Conservation (phyloP, 2,329 filamentous ascomycete genomes). For the Rhynchosporium agropyri region DNA sequence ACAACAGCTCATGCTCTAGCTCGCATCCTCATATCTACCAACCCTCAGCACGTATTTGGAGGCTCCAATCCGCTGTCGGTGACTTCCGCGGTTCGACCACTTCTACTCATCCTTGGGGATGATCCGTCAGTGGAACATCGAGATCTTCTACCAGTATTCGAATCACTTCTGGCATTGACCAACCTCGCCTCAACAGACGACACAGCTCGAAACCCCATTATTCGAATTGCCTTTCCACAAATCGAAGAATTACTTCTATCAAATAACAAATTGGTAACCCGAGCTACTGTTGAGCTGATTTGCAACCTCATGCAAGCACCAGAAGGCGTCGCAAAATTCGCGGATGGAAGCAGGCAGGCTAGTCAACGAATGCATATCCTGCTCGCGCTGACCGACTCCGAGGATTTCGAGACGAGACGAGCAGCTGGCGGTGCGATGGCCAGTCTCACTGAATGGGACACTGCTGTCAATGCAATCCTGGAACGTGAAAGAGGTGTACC, state of each 20-base stretch:
- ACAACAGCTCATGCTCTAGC: conserved; percentile 79
- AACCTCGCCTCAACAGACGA: conserved; percentile 82
- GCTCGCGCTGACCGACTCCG: conserved; percentile 83
- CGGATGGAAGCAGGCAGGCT: conserved; percentile 67
- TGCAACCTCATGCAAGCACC: conserved; percentile 83
- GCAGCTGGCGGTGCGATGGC: conserved; percentile 89
- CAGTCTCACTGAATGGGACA: conserved; percentile 77
- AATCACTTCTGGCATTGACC: conserved; percentile 87
- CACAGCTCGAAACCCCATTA: conserved; percentile 66
- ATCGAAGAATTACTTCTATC: conserved; percentile 84
- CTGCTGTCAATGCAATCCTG: conserved; percentile 71
- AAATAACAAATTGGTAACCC: conserved; percentile 73
- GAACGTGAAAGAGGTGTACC: conserved; percentile 71
- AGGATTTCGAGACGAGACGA: conserved; percentile 76
- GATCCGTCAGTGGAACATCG: conserved; percentile 64
- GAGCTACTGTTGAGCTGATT: conserved; percentile 83
- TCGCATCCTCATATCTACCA: conserved; percentile 82
- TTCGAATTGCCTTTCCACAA: conserved; percentile 71
- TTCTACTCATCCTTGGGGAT: conserved; percentile 72
- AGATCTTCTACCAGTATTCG: conserved; percentile 87
- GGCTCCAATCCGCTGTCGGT: conserved; percentile 73
- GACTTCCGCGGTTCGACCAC: conserved; percentile 78
- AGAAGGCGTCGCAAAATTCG: conserved; percentile 69
- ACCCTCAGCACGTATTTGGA: conserved; percentile 82
- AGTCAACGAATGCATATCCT: conserved; percentile 79